These are phyloP conservation scores for Fusarium fujikuroi DNA, from an alignment of 2,329 filamentous ascomycete species.

Conservation along the genomic window DNA sequence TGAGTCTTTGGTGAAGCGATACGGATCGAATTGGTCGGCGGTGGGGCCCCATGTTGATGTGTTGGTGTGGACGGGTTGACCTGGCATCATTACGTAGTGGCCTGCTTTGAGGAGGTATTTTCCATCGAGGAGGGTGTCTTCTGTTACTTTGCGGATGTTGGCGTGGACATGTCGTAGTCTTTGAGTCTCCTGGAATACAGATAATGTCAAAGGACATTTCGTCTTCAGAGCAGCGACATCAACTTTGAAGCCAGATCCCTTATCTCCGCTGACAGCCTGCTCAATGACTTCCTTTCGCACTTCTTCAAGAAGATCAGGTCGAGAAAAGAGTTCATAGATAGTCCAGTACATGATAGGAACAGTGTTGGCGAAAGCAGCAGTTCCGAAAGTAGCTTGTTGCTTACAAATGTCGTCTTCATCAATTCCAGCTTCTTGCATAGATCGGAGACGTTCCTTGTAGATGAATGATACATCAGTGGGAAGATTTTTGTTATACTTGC, in stretches of 20 bases:
- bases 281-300: conserved; percentile 12
- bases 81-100: conserved; percentile 50
- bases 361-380: conserved; percentile 30
- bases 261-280: conserved; percentile 8
- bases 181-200: conserved; percentile 25
- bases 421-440: conserved; percentile 21
- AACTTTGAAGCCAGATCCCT: conserved; percentile 1
- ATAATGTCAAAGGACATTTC: conserved; percentile 24
- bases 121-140: conserved; percentile 50
- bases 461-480: conserved; percentile 26
- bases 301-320: conserved; percentile 13
- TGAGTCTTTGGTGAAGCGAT: conserved; percentile 21
- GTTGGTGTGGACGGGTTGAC: conserved; percentile 45
- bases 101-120: conserved; percentile 52
- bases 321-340: conserved; percentile 32
- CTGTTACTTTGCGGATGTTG: conserved; percentile 40
- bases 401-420: conserved; percentile 28
- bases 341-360: conserved; percentile 30
- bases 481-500: conserved; percentile 21
- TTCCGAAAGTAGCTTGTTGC: conserved; percentile 30
- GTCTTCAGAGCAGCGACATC: conserved; percentile 31
- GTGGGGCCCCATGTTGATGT: conserved; percentile 49
- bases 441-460: conserved; percentile 7
- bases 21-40: conserved; percentile 33
- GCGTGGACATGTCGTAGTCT: conserved; percentile 25